These are phyloP conservation scores for Prillingera fragicola DNA, from an alignment of 1,284 basidiomycete genomes.

Conservation along the genomic window DNA sequence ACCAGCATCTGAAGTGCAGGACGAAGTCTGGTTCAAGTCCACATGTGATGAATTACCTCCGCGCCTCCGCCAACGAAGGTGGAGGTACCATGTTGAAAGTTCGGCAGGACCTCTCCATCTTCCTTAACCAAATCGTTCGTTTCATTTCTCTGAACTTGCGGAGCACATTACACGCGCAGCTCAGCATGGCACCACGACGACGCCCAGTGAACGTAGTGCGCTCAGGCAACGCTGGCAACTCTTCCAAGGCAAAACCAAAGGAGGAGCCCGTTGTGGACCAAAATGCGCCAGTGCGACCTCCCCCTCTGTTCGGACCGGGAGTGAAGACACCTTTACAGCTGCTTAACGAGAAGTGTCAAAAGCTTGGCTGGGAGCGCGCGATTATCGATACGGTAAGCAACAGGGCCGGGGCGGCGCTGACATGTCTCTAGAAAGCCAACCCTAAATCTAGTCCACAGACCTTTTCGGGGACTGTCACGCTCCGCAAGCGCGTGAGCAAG, in stretches of 20 bases:
- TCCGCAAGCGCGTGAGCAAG: conserved; percentile 64
- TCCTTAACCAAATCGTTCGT: too few species aligned
- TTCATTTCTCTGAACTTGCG: too few species aligned
- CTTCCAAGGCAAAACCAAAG: conserved; percentile 55
- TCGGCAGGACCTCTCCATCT: too few species aligned
- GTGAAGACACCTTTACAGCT: conserved; percentile 73
- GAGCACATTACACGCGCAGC: neutral
- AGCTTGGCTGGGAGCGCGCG: conserved; percentile 77
- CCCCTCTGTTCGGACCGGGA: conserved; percentile 67
- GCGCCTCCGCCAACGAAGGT: too few species aligned
- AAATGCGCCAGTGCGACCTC: conserved; percentile 37
- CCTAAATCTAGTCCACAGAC: conserved; percentile 51
- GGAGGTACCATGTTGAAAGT: too few species aligned
- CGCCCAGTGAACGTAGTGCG: conserved; percentile 63
- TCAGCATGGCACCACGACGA: conserved; percentile 62
- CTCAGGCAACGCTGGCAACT: conserved; percentile 79
- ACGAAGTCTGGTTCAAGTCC: too few species aligned
- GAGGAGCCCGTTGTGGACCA: conserved; percentile 5
- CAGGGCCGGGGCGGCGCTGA: neutral
- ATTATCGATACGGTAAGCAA: conserved; percentile 61
- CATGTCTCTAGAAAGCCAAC: conserved; percentile 51
- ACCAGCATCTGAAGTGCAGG: too few species aligned
- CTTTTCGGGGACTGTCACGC: conserved; percentile 58
- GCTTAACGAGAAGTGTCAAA: conserved; percentile 77
- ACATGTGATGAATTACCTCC: too few species aligned